Conservation (phyloP, 805 yeast species). For the Metschnikowia hibisci region DNA sequence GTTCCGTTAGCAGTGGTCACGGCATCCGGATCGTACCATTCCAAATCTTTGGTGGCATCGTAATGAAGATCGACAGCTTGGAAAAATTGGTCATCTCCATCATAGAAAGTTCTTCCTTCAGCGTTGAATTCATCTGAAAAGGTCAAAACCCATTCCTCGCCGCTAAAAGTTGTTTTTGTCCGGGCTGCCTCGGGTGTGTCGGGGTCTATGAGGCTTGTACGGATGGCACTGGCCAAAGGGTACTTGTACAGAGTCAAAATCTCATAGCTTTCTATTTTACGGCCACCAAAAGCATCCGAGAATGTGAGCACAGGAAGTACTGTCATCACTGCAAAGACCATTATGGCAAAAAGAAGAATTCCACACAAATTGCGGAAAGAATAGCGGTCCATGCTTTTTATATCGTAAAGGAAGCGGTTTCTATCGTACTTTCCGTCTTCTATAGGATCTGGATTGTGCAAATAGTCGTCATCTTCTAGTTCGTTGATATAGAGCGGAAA, state of each 20-base stretch:
- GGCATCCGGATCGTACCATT: constrained; percentile 96
- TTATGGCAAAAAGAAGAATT: constrained; percentile 52
- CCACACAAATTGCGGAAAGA: constrained; percentile 61
- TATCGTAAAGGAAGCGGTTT: constrained; percentile 58
- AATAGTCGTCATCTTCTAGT: constrained; percentile 89
- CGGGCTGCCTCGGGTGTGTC: constrained; percentile 60
- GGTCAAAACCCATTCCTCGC: constrained; percentile 61
- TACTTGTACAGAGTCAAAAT: constrained; percentile 53
- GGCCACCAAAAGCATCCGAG: constrained; percentile 53
- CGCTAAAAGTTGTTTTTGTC: constrained; percentile 38
- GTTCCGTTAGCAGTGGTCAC: constrained; percentile 73
- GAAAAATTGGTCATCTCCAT: constrained; percentile 90
- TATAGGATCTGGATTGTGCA: constrained; percentile 95
- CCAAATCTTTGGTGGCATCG: constrained; percentile 84
- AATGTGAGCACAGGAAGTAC: constrained; percentile 80
- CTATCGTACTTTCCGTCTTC: constrained; percentile 83
- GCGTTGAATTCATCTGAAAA: constrained; percentile 89
- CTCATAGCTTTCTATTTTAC: constrained; percentile 34
- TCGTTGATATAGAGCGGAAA: constrained; percentile 91
- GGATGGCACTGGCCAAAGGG: constrained; percentile 53
- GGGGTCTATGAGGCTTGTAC: constrained; percentile 61
- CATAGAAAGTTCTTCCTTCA: constrained; percentile 86
- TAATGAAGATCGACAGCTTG: constrained; percentile 79
- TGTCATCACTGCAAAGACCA: constrained; percentile 63
- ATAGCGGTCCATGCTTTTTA: constrained; percentile 61